These are phyloP conservation scores for Cucumis cinereus DNA, from an alignment of 306 rosid genomes.

Conservation along the genomic window DNA sequence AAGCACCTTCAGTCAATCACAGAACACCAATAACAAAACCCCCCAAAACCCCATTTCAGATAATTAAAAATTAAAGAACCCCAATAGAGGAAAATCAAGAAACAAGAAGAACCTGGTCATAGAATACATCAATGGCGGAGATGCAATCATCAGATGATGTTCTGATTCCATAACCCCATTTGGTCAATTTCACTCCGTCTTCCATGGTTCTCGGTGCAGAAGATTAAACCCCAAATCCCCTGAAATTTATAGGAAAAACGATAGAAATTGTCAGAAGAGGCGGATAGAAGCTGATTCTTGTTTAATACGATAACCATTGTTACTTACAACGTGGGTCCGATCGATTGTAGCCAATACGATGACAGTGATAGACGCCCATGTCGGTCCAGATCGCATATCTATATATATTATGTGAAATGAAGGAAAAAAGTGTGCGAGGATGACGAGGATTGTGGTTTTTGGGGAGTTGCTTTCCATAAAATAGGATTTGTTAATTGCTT, in stretches of 20 bases:
- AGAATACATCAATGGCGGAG: constrained; percentile 58
- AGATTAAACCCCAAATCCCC: neutral
- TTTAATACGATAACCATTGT: neutral
- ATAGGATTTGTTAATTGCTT: neutral
- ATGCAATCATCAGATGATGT: constrained; percentile 66
- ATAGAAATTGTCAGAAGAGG: neutral
- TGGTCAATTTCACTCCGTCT: constrained; percentile 25
- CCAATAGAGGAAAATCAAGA: neutral
- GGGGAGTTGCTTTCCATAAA: neutral
- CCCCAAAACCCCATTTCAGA: constrained; percentile 14
- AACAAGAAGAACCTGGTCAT: constrained; percentile 33
- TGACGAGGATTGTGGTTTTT: neutral
- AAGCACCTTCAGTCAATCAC: constrained; percentile 36
- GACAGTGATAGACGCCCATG: neutral
- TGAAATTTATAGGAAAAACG: neutral
- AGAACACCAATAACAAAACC: neutral
- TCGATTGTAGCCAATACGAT: neutral
- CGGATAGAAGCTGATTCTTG: neutral
- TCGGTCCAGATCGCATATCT: neutral
- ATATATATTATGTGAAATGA: neutral
- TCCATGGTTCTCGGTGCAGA: constrained; percentile 25
- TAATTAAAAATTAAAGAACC: neutral
- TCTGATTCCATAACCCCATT: constrained; percentile 60
- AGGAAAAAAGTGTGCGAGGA: neutral
- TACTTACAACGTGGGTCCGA: neutral